Evolutionary conservation across 2,329 filamentous ascomycete genomes (phyloP), one percentile per base, ranked within the genome.

Genomic region (Trichoderma sp.): DNA sequence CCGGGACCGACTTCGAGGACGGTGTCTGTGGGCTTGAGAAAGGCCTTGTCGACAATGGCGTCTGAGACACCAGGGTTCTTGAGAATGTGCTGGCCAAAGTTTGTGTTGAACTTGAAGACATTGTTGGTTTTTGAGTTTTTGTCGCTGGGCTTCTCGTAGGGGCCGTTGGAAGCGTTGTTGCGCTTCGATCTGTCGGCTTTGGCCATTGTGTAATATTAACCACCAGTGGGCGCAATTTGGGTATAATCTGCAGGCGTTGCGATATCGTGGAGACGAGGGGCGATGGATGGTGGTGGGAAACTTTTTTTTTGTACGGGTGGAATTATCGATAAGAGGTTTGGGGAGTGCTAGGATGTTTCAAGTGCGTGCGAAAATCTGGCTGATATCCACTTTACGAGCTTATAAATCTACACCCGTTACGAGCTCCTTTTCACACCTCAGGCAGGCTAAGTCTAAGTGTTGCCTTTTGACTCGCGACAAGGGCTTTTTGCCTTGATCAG

Each of bases 61-160:
- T 92, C 89, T 5, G 92, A 91, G 59, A 96, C 91, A 75, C 92
- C 91, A 1, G 92, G 92, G 79, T 97, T 97, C 80, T 97, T 97
- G 73, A 98, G 86, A 71, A 99, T 96, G 80, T 98, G 93, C 78
- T 87, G 85, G 75, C 95, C 94, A 73, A 96, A 88, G 79, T 95
- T 85, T 74, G 91, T 96, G 84, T 97, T 97, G 89, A 97, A 97
- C 79, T 96, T 97, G 88, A 98, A 98, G 80, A 97, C 93, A 75
- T 92, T 94, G 83, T 97, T 94, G 76, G 83, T 83, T 69, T 70
- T 73, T n/a, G 73, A 66, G 67, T 68, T 71, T 58, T 69, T 68
- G 63, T 73, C 70, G 69, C 71, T 70, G 18, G 79, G 77, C 66
- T 82, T 79, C 28, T 84, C 82, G 73, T 85, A 84, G 0, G 80